Evolutionary conservation across 768 basidiomycete genomes (phyloP), one percentile per base, ranked within the genome.

Genomic region (Tricholoma hemisulphureum): DNA sequence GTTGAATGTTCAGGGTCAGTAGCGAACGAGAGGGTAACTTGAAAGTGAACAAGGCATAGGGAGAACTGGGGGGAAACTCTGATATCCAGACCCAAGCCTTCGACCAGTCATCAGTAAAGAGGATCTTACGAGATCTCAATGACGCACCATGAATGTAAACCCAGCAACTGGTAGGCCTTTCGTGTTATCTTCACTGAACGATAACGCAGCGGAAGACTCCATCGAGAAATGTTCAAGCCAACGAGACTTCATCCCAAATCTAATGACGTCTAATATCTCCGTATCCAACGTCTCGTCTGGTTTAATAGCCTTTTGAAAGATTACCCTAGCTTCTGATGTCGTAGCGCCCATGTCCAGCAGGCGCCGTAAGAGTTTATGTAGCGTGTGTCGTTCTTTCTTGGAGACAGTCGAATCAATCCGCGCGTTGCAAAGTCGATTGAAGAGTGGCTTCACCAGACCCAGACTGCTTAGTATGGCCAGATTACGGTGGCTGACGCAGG

Each of bases 181-280:
- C 32, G 70, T 67, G n/a, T 70, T 73, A n/a, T 76, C 73, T 45
- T 84, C 80, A 1, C 72, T 70, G 29, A 87, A 67, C 3, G 76
- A 73, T 6, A 91, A 61, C 8, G 81, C 72, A 2, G 87, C 81
- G 5, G 74, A 68, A 2, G 80, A 79, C 66, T 85, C 84, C 63
- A 93, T 73, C 2, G 84, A 88, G 58, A 94, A 81, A 66, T 93
- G 91, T 56, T 85, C 82, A 0, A 88, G 84, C 92, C 91, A 93
- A 31, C 84, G 80, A 35, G 85, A 84, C 68, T 83, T 87, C 79
- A 90, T 86, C 2, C 83, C 85, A 46, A 81, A 78, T 6, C 88
- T 82, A 53, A 93, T 77, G 24, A 91, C 71, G 43, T 91, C 90
- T 45, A 93, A 68, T 32, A 90, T 77, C 48, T 89, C 88, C 6